Percentiles rank a stretch among this genome's conserved stretches.
Evolutionary conservation across 2,329 filamentous ascomycete species (phyloP).

Genomic region (Lasiodiplodia sp.): DNA sequence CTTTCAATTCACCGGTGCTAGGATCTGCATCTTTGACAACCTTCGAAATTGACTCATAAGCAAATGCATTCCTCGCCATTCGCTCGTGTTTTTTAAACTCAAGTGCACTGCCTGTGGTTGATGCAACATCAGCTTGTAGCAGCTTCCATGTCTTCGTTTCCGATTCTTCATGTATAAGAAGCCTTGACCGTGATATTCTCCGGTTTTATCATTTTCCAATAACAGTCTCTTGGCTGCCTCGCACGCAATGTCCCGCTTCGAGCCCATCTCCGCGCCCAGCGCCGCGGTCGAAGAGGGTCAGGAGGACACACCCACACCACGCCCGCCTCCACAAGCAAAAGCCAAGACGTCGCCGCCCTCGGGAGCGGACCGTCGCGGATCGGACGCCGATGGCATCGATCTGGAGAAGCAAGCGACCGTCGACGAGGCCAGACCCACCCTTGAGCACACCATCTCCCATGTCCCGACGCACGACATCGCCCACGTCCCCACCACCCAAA

Average conservation of each 20-base stretch:
- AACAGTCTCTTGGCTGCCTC: background rate
- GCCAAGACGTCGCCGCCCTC: background rate
- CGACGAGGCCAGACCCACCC: constrained; percentile 34
- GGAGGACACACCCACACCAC: background rate
- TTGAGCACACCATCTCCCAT: constrained; percentile 43
- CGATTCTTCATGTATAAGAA: background rate
- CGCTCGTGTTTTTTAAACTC: background rate
- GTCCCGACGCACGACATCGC: constrained; percentile 34
- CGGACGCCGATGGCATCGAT: background rate
- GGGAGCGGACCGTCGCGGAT: background rate
- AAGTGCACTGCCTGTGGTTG: background rate
- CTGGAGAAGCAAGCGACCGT: constrained; percentile 25
- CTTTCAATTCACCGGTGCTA: background rate
- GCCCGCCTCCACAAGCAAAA: constrained; percentile 2
- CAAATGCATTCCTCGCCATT: constrained; percentile 25
- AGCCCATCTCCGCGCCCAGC: constrained; percentile 25
- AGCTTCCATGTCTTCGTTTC: constrained; percentile 1
- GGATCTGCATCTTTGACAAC: background rate
- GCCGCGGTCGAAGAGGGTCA: constrained; percentile 10
- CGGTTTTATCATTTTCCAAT: background rate
- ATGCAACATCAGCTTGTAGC: background rate
- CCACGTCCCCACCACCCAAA: constrained; percentile 15
- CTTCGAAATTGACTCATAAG: constrained; percentile 20
- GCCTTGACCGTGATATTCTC: background rate
- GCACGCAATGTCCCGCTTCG: constrained; percentile 27